Base-by-base conservation (phyloP, 495 filamentous ascomycete genomes). In the Lophiotrema nucula region DNA sequence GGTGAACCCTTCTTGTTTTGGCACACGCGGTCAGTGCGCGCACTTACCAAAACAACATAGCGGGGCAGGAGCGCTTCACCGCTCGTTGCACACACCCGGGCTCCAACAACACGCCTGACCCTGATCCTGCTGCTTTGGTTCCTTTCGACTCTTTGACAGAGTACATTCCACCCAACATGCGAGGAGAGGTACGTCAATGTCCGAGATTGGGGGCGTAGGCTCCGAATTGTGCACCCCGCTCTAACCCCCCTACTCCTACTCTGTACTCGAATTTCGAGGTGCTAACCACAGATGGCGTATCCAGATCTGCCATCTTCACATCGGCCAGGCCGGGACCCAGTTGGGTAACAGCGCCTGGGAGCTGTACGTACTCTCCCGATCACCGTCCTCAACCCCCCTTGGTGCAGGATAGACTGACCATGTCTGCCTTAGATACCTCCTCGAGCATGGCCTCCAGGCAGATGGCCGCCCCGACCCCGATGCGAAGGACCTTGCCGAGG, bases 291-390 rank as follows among this genome's bases (percentile, higher is more conserved):
- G 46, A 18, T 16, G 43, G 26, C 19, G 45, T 28, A 26, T 28
- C 49, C 41, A 95, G 88, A 81, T 96, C 72, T 85, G 87, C 69
- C 90, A 96, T 73, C 79, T 96, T 68, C 90, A 96, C 72, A 83
- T 96, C 70, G 90, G 90, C 78, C 90, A 96, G 79, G 90, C 90
- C 77, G 90, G 90, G 77, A 83, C 81, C 59, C 90, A 96, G 86
- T 86, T 96, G 47, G 90, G 90, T 69, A 93, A 92, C 79, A 89
- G 87, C 71, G 90, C 90, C 58, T 96, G 90, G 90, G 90, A 96
- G 76, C 84, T 96, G 90, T 92, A 84, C 69, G 88, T 22, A 8
- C 6, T 35, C 21, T 37, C 48, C 18, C 39, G 39, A 43, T 43
- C 8, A 27, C 25, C 45, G 19, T 15, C 28, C 22, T 25, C 44